Conservation (phyloP, 768 basidiomycete species). For the Tubosaeta brunneosetosa region DNA sequence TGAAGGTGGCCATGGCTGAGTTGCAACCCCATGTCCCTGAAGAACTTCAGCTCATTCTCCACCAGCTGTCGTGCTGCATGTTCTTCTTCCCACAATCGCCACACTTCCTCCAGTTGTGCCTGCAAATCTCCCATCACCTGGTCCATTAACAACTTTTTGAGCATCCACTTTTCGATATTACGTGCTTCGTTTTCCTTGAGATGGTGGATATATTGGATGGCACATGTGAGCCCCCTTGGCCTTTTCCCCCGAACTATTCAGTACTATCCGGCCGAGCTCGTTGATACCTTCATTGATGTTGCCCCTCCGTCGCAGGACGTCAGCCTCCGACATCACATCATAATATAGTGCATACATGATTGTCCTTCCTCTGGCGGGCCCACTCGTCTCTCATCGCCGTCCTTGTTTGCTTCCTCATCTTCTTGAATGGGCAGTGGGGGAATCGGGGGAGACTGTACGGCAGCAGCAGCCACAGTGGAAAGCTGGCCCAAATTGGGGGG, state of each 20-base stretch:
- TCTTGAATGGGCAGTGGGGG: constrained; percentile 15
- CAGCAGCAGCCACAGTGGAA: constrained; percentile 41
- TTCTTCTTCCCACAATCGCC: constrained; percentile 80
- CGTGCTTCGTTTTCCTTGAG: constrained; percentile 87
- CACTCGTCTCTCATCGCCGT: constrained; percentile 51
- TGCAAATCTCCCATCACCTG: constrained; percentile 88
- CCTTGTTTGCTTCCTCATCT: constrained; percentile 19
- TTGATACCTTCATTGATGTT: constrained; percentile 98
- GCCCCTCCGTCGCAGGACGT: constrained; percentile 58
- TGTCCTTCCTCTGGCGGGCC: constrained; percentile 76
- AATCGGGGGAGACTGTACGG: constrained; percentile 38
- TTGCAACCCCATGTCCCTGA: constrained; percentile 20
- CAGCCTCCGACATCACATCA: neutral
- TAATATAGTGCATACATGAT: constrained; percentile 53
- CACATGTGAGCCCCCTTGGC: constrained; percentile 80
- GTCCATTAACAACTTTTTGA: constrained; percentile 89
- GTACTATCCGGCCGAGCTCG: constrained; percentile 83
- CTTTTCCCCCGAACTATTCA: constrained; percentile 81
- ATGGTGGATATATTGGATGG: constrained; percentile 89
- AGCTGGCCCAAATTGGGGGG: constrained; percentile 61
- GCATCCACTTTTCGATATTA: constrained; percentile 91
- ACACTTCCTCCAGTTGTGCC: constrained; percentile 76
- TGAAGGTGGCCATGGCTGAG: constrained; percentile 14
- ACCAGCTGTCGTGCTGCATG: constrained; percentile 53
- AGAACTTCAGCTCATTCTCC: constrained; percentile 60